Evolutionary conservation across 1,284 basidiomycete species (phyloP).

Genomic region (Boletus putidus): DNA sequence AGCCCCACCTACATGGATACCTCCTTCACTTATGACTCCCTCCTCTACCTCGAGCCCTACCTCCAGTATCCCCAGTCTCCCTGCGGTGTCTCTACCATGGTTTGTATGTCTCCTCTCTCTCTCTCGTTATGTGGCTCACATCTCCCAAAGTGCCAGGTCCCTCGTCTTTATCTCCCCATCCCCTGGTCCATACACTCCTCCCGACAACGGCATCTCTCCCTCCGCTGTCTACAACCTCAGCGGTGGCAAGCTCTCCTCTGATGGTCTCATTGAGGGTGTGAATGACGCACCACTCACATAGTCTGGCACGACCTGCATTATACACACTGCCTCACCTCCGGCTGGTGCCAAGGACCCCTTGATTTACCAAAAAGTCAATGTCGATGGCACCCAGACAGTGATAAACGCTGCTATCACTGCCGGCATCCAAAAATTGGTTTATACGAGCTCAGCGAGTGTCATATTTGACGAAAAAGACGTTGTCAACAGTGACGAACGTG

Average conservation of each 20-base stretch:
- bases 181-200: too few relatives aligned
- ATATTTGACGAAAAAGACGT: slow-evolving; percentile 85
- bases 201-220: too few relatives aligned
- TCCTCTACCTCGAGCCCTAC: slow-evolving; percentile 51
- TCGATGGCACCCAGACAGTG: slow-evolving; percentile 86
- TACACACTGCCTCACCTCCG: slow-evolving; percentile 94
- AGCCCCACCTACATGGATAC: slow-evolving; percentile 55
- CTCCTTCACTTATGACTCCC: slow-evolving; percentile 59
- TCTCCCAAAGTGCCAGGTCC: slow-evolving; percentile 43
- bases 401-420: slow-evolving; percentile 77
- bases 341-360: slow-evolving; percentile 69
- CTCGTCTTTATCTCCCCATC: slow-evolving; percentile 53
- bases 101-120: slow-evolving; percentile 39
- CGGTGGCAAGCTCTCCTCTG: too few relatives aligned
- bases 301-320: slow-evolving; percentile 84
- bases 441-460: slow-evolving; percentile 93
- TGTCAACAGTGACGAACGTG: slow-evolving; percentile 87
- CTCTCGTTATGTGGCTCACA: slow-evolving; percentile 13
- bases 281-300: slow-evolving; percentile 33
- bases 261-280: too few relatives aligned
- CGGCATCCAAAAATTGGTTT: slow-evolving; percentile 86
- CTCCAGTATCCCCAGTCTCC: slow-evolving; percentile 53
- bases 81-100: slow-evolving; percentile 46
- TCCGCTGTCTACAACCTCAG: too few relatives aligned
- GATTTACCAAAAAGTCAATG: slow-evolving; percentile 92